Percentiles rank a stretch among this genome's conserved stretches.
phyloP scores from a whole-genome alignment of 495 filamentous ascomycete genomes.

The Hypoxylon lienhwacheense region DNA sequence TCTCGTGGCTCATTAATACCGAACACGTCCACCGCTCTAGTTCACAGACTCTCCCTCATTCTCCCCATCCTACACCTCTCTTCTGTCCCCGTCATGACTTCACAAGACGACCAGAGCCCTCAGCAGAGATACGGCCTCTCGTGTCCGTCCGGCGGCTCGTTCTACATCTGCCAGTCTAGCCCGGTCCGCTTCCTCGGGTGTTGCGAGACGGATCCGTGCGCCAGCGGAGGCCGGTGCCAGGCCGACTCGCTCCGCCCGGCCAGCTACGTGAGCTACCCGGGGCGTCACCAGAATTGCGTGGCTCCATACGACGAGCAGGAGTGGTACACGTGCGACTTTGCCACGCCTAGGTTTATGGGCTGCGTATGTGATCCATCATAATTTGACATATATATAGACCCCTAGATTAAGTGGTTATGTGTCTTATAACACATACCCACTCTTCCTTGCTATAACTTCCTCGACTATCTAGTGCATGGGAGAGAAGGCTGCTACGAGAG shows the following conservation, averaged over 20 bases:
- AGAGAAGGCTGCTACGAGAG: no score
- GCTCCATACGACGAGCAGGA: constrained; percentile 18
- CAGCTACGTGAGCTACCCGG: constrained; percentile 29
- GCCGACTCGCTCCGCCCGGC: constrained; percentile 21
- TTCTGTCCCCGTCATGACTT: not conserved
- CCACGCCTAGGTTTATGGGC: constrained; percentile 39
- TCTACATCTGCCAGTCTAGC: constrained; percentile 37
- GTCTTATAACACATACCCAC: not conserved
- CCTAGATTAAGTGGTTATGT: not conserved
- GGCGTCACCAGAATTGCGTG: constrained; percentile 25
- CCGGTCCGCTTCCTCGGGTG: constrained; percentile 41
- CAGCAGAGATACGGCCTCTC: constrained; percentile 27
- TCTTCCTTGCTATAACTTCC: not conserved
- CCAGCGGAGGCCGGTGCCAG: constrained; percentile 32
- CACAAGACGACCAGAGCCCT: constrained; percentile 1
- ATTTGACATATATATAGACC: not conserved
- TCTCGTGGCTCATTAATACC: no score
- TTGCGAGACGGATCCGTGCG: constrained; percentile 40
- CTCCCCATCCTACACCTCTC: not conserved
- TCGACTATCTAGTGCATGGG: no score
- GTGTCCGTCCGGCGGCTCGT: constrained; percentile 36
- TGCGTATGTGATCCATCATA: constrained; percentile 15
- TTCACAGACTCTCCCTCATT: not conserved
- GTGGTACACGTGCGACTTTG: constrained; percentile 39
- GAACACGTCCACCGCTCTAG: no score